A percentile compares a stretch with the other conserved stretches of the same genome.
Conservation (phyloP, 805 yeast genomes). For the Lipomyces yamanashiensis region DNA sequence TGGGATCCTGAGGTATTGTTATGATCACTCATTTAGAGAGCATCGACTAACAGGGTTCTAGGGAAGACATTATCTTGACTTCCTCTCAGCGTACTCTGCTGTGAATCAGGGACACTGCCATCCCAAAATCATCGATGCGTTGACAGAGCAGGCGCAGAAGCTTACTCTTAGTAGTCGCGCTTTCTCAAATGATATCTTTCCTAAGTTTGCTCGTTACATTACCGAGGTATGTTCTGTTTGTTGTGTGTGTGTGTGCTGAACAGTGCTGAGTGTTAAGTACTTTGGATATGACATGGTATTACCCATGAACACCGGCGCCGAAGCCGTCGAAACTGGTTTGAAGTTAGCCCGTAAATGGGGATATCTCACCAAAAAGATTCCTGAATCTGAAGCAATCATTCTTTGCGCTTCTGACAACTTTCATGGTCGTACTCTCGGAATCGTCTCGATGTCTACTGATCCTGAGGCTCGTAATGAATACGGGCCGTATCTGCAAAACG, state of each 20-base stretch:
- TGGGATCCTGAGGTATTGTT: conserved; percentile 82
- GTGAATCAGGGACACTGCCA: conserved; percentile 99
- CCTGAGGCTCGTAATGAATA: conserved; percentile 86
- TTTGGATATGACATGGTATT: conserved; percentile 90
- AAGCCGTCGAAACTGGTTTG: conserved; percentile 94
- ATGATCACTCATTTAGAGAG: not conserved
- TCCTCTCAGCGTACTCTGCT: conserved; percentile 92
- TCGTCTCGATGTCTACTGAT: conserved; percentile 95
- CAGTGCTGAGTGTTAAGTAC: conserved; percentile 44
- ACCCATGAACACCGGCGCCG: conserved; percentile 99
- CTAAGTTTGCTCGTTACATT: conserved; percentile 81
- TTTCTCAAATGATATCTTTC: conserved; percentile 86
- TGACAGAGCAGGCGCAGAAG: conserved; percentile 81
- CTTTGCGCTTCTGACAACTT: conserved; percentile 87
- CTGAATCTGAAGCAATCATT: conserved; percentile 81
- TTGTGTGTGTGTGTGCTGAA: not conserved
- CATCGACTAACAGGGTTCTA: not conserved
- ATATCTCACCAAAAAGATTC: conserved; percentile 81
- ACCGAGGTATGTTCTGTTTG: conserved; percentile 55
- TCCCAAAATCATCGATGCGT: conserved; percentile 84
- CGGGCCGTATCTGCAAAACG: conserved; percentile 86
- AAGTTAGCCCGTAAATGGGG: conserved; percentile 98
- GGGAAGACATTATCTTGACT: conserved; percentile 91
- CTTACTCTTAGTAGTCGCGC: conserved; percentile 91
- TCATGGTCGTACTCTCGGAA: conserved; percentile 96